phyloP scores from a whole-genome alignment of 2,329 filamentous ascomycete species.

The Stenocarpella maydis region DNA sequence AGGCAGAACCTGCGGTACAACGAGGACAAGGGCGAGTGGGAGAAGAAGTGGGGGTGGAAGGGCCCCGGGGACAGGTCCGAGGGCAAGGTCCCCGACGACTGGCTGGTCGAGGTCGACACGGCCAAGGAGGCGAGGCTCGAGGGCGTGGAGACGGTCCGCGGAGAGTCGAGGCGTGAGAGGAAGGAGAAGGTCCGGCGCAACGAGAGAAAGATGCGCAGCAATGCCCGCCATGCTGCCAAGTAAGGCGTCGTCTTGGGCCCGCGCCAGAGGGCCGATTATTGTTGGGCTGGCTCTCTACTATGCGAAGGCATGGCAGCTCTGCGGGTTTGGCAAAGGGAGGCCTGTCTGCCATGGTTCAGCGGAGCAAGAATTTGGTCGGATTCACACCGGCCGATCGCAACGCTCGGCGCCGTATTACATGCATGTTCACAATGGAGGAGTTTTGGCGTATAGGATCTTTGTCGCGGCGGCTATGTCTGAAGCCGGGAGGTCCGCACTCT shows the following conservation, averaged over 20 bases:
- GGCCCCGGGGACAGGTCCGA: slow-evolving; percentile 67
- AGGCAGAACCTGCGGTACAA: slow-evolving; percentile 81
- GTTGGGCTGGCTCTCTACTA: too few species aligned
- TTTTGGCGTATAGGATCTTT: slow-evolving; percentile 29
- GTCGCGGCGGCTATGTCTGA: not conserved
- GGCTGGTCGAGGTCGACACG: slow-evolving; percentile 91
- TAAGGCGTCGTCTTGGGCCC: not conserved
- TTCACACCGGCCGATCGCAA: not conserved
- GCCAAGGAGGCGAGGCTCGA: slow-evolving; percentile 71
- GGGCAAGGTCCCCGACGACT: slow-evolving; percentile 72
- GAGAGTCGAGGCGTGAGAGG: slow-evolving; percentile 69
- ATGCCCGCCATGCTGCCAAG: slow-evolving; percentile 59
- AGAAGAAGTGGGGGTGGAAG: slow-evolving; percentile 94
- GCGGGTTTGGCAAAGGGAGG: not conserved
- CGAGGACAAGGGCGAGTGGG: slow-evolving; percentile 86
- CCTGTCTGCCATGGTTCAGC: too few species aligned
- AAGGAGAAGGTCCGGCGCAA: slow-evolving; percentile 76
- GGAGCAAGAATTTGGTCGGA: not conserved
- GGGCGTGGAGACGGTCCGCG: slow-evolving; percentile 67
- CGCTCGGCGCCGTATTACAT: not conserved
- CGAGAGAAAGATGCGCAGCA: slow-evolving; percentile 74
- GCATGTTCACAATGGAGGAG: slow-evolving; percentile 15
- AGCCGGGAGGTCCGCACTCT: not conserved
- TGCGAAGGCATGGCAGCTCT: not conserved
- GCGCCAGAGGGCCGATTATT: too few species aligned